Evolutionary conservation across 768 basidiomycete species (phyloP).

Genomic region (Dictyophora rubrovolvata): DNA sequence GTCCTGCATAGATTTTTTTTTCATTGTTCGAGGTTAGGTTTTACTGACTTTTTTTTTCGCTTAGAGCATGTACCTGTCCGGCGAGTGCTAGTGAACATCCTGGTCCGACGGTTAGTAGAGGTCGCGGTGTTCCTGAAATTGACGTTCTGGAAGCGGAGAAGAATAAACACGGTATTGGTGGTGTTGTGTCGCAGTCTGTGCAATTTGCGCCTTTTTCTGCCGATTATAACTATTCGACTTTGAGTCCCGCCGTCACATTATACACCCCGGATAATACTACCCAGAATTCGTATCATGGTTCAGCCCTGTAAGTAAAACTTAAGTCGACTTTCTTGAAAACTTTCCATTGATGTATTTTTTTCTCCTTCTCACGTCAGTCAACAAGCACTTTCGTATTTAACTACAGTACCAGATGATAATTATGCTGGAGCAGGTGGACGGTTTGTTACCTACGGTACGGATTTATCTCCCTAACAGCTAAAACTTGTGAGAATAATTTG

Average conservation of each 20-base stretch:
- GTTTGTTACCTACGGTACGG: conserved; percentile 37
- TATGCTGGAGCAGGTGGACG: conserved; percentile 48
- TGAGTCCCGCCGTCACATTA: conserved; percentile 22
- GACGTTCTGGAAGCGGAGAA: conserved; percentile 72
- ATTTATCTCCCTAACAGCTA: background rate
- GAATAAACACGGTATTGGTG: conserved; percentile 41
- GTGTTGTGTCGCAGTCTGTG: conserved; percentile 61
- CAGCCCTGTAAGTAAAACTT: conserved; percentile 31
- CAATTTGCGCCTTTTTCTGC: conserved; percentile 58
- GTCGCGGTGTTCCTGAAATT: conserved; percentile 74
- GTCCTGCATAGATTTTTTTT: too few species aligned
- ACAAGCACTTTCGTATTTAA: conserved; percentile 43
- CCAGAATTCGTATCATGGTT: conserved; percentile 34
- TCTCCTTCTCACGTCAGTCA: conserved; percentile 22
- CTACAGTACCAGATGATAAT: conserved; percentile 37
- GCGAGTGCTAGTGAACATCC: conserved; percentile 55
- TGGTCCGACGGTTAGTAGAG: conserved; percentile 42
- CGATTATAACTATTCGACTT: conserved; percentile 32
- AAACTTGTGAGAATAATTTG: background rate
- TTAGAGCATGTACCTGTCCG: conserved; percentile 66
- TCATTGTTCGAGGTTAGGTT: background rate
- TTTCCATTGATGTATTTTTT: background rate
- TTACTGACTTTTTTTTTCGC: background rate
- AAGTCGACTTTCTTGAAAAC: background rate
- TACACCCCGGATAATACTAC: conserved; percentile 26